phyloP scores from a whole-genome alignment of 345 rosid species.

The Geranium rotundifolium region DNA sequence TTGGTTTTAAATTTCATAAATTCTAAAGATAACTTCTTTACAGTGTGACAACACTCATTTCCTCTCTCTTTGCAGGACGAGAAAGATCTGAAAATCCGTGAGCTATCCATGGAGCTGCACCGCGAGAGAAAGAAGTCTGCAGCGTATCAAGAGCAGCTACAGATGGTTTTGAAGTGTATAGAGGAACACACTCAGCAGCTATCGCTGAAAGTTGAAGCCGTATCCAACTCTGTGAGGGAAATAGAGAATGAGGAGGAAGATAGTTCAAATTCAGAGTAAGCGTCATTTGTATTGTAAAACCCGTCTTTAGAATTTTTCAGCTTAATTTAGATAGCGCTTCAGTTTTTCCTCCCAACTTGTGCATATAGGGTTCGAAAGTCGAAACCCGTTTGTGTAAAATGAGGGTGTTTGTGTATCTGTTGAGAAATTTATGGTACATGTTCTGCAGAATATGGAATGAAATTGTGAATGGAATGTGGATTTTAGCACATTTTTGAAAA shows the following conservation, averaged over 20 bases:
- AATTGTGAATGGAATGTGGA: no score
- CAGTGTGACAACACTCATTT: background rate
- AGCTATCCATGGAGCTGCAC: conserved; percentile 27
- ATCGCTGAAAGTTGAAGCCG: conserved; percentile 21
- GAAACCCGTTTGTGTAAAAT: no score
- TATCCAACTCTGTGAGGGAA: conserved; percentile 16
- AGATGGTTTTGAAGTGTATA: conserved; percentile 15
- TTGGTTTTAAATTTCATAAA: background rate
- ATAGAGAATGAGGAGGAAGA: conserved; percentile 23
- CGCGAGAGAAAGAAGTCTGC: conserved; percentile 31
- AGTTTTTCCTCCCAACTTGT: no score
- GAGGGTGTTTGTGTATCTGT: no score
- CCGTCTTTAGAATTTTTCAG: no score
- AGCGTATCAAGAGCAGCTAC: conserved; percentile 25
- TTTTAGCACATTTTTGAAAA: no score
- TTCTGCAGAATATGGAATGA: no score
- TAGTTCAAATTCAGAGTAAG: conserved; percentile 10
- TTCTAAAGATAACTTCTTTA: background rate
- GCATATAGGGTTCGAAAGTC: no score
- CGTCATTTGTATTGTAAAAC: no score
- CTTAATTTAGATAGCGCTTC: no score
- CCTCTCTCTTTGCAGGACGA: conserved; percentile 18
- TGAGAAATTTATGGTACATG: no score
- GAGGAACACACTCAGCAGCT: conserved; percentile 28
- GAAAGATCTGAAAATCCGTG: conserved; percentile 27